These are phyloP conservation scores for Microascus cirrosus DNA, from an alignment of 2,329 filamentous ascomycete species.

Conservation along the genomic window DNA sequence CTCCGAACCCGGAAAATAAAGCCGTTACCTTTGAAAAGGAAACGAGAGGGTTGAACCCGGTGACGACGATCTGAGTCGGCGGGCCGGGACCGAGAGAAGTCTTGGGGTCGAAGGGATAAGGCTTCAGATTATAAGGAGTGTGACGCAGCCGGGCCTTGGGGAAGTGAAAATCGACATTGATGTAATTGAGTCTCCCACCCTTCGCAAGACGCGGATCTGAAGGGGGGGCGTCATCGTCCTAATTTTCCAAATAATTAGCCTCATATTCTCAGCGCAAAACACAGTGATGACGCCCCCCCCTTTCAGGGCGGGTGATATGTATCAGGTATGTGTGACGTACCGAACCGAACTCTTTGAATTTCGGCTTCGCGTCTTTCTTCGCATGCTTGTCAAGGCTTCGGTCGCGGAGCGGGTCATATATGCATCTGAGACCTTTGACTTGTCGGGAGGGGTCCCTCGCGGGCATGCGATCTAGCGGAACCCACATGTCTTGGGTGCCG, in stretches of 20 bases:
- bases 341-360: constrained; percentile 53
- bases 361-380: constrained; percentile 46
- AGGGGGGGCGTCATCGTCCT: constrained; percentile 70
- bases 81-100: constrained; percentile 84
- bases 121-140: constrained; percentile 68
- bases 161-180: constrained; percentile 58
- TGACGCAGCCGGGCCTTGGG: constrained; percentile 61
- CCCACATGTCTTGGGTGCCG: constrained; percentile 15
- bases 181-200: constrained; percentile 54
- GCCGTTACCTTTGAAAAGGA: constrained; percentile 67
- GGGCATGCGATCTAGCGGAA: constrained; percentile 30
- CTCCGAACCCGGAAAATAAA: constrained; percentile 70
- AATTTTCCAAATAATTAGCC: constrained; percentile 47
- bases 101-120: constrained; percentile 69
- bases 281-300: constrained; percentile 50
- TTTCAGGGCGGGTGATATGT: constrained; percentile 4
- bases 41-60: constrained; percentile 88
- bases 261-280: constrained; percentile 29
- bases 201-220: constrained; percentile 72
- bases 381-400: constrained; percentile 34
- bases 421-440: constrained; percentile 46
- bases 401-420: constrained; percentile 49
- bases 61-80: constrained; percentile 82
- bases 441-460: constrained; percentile 45
- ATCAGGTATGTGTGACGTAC: constrained; percentile 44